Evolutionary conservation across 805 yeast genomes (phyloP).

Genomic region (Kodamaea hsintzibuensis): DNA sequence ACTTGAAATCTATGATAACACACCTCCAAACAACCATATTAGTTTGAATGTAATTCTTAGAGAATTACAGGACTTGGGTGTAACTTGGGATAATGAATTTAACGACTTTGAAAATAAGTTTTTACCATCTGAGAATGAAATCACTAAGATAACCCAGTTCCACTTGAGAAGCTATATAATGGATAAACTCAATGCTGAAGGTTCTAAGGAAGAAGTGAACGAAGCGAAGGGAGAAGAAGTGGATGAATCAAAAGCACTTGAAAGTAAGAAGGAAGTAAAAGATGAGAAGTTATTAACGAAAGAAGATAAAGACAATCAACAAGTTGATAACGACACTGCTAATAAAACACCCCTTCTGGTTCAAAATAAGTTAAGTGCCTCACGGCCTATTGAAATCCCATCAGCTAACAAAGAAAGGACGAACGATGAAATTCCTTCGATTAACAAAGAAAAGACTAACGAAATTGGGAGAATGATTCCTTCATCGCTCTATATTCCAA

Average conservation of each 20-base stretch:
- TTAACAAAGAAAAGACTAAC: constrained; percentile 12
- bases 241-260: neutral
- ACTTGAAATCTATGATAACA: constrained; percentile 51
- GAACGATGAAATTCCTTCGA: constrained; percentile 10
- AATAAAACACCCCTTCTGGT: neutral
- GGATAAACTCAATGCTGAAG: constrained; percentile 40
- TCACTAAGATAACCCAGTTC: constrained; percentile 83
- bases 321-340: neutral
- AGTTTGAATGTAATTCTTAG: constrained; percentile 69
- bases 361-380: neutral
- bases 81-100: constrained; percentile 84
- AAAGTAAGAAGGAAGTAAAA: neutral
- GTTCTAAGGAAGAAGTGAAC: neutral
- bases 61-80: constrained; percentile 76
- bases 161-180: constrained; percentile 76
- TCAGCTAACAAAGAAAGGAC: constrained; percentile 11
- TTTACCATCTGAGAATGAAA: constrained; percentile 91
- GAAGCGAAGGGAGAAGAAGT: neutral
- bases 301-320: neutral
- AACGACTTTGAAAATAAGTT: constrained; percentile 73
- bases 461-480: constrained; percentile 20
- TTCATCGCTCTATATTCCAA: constrained; percentile 23
- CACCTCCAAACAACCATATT: constrained; percentile 65
- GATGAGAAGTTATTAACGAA: neutral
- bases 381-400: constrained; percentile 5